phyloP scores from a whole-genome alignment of 805 yeast genomes.

The Candida maris region DNA sequence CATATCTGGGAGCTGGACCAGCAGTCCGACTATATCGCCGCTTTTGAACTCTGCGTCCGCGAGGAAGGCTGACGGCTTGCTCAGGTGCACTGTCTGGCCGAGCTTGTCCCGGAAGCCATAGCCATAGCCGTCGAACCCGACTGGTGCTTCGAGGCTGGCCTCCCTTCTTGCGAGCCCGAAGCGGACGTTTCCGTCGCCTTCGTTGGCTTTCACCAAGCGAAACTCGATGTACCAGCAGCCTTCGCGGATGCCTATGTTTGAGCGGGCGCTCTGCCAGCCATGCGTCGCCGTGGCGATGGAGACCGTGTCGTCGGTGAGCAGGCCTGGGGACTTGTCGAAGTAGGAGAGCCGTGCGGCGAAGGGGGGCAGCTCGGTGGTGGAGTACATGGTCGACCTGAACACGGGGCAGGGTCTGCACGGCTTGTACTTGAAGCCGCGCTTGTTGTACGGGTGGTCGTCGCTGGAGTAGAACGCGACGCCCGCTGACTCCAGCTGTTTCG shows the following conservation, averaged over 20 bases:
- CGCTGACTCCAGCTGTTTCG: slow-evolving; percentile 10
- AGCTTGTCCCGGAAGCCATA: slow-evolving; percentile 81
- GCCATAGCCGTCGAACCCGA: slow-evolving; percentile 92
- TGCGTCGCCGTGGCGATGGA: slow-evolving; percentile 49
- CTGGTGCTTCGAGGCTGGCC: slow-evolving; percentile 89
- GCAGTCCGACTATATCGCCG: slow-evolving; percentile 83
- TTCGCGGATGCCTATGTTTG: slow-evolving; percentile 71
- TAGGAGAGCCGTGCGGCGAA: slow-evolving; percentile 51
- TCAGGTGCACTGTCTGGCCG: slow-evolving; percentile 72
- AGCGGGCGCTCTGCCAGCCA: slow-evolving; percentile 80
- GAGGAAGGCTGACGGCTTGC: slow-evolving; percentile 60
- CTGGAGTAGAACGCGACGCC: slow-evolving; percentile 36
- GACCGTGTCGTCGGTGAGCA: slow-evolving; percentile 38
- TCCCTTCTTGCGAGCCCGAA: slow-evolving; percentile 83
- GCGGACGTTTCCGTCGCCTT: slow-evolving; percentile 51
- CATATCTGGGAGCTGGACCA: slow-evolving; percentile 62
- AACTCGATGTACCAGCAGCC: slow-evolving; percentile 83
- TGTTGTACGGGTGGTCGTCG: slow-evolving; percentile 81
- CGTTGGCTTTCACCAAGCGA: slow-evolving; percentile 38
- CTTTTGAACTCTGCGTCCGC: slow-evolving; percentile 45
- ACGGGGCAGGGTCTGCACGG: slow-evolving; percentile 71
- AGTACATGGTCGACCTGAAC: slow-evolving; percentile 55
- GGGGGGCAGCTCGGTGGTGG: slow-evolving; percentile 74
- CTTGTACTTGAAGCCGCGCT: slow-evolving; percentile 75
- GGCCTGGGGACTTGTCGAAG: slow-evolving; percentile 67